phyloP scores from a whole-genome alignment of 495 filamentous ascomycete genomes.

The Aspergillus indologenus region DNA sequence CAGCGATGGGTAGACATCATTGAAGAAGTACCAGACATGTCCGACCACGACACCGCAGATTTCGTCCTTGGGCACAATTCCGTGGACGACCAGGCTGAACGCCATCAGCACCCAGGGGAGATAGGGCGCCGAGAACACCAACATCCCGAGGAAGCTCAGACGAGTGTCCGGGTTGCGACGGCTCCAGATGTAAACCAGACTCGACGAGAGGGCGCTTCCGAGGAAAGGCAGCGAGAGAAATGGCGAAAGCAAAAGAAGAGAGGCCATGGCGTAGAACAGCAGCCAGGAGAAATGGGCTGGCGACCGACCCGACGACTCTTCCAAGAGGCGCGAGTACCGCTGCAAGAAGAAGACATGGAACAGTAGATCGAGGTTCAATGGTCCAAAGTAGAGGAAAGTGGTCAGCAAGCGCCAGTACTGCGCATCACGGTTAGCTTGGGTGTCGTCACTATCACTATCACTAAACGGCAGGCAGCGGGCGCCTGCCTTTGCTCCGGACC shows the following conservation, averaged over 20 bases:
- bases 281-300: constrained; percentile 95
- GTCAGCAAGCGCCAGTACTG: constrained; percentile 95
- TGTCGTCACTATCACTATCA: not conserved
- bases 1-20: constrained; percentile 89
- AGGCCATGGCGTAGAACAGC: constrained; percentile 74
- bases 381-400: constrained; percentile 96
- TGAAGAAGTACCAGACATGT: constrained; percentile 98
- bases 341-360: constrained; percentile 99
- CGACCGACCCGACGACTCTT: constrained; percentile 86
- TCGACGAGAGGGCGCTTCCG: constrained; percentile 83
- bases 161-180: constrained; percentile 88
- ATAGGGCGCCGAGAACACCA: constrained; percentile 92
- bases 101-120: constrained; percentile 95
- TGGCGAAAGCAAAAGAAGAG: constrained; percentile 77
- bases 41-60: constrained; percentile 90
- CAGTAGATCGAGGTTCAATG: constrained; percentile 87
- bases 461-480: not conserved
- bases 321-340: constrained; percentile 90
- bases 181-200: constrained; percentile 97
- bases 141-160: constrained; percentile 82
- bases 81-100: constrained; percentile 82
- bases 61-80: constrained; percentile 89
- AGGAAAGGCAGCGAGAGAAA: constrained; percentile 85
- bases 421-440: constrained; percentile 16
- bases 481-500: not conserved